phyloP scores from a whole-genome alignment of 2,329 filamentous ascomycete species.

The Epichloe aotearoae region DNA sequence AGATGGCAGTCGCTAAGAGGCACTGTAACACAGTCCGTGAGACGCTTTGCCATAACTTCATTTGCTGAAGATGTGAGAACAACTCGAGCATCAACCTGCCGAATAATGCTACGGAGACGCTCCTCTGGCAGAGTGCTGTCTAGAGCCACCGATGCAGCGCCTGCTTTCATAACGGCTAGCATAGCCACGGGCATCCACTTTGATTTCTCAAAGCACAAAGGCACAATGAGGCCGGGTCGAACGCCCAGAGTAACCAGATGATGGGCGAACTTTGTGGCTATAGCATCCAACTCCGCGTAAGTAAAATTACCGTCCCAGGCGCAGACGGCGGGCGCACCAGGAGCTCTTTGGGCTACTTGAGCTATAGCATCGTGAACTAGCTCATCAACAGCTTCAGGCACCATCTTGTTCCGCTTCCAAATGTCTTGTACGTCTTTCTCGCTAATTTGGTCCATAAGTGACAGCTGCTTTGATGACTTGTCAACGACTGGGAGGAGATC shows the following conservation, averaged over 20 bases:
- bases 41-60: background rate
- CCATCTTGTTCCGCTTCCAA: background rate
- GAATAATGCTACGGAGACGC: constrained; percentile 3
- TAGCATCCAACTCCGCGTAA: constrained; percentile 10
- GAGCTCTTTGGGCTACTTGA: background rate
- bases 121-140: constrained; percentile 7
- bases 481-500: background rate
- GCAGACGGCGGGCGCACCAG: background rate
- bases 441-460: background rate
- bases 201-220: constrained; percentile 24
- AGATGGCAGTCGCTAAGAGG: background rate
- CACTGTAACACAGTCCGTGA: background rate
- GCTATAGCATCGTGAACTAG: background rate
- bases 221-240: constrained; percentile 13
- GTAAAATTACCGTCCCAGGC: constrained; percentile 16
- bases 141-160: constrained; percentile 11
- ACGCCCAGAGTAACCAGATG: constrained; percentile 9
- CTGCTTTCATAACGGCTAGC: constrained; percentile 21
- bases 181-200: constrained; percentile 18
- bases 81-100: background rate
- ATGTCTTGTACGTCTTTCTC: background rate
- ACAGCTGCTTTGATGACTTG: background rate
- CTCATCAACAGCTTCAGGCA: background rate
- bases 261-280: constrained; percentile 5
- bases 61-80: constrained; percentile 1